Conservation (phyloP, 352 stramenopile genomes). For the Phytophthora lateralis region DNA sequence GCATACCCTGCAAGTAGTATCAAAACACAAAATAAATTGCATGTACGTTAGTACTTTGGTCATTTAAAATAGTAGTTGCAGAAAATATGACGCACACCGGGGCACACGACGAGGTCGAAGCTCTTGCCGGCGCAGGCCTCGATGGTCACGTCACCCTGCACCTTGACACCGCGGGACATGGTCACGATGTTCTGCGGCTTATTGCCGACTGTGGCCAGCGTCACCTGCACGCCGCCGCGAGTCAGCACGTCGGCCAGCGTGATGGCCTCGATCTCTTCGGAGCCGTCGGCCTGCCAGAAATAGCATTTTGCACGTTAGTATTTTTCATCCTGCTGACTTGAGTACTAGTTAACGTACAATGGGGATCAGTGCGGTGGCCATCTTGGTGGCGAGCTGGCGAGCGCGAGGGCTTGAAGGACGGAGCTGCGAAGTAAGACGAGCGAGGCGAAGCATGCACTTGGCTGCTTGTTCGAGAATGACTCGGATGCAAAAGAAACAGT, state of each 20-base stretch:
- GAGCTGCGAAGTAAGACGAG: conserved; percentile 9
- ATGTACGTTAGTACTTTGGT: conserved; percentile 1
- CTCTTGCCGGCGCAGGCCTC: conserved; percentile 55
- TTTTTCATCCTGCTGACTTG: not conserved
- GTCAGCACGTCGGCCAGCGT: conserved; percentile 76
- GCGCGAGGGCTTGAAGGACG: not conserved
- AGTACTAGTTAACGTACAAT: conserved; percentile 26
- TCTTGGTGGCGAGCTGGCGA: conserved; percentile 20
- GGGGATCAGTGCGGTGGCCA: conserved; percentile 43
- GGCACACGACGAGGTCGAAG: conserved; percentile 75
- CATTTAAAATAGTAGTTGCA: conserved; percentile 6
- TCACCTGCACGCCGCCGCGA: conserved; percentile 70
- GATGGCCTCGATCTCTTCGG: conserved; percentile 84
- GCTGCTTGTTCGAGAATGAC: conserved; percentile 7
- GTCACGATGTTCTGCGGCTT: conserved; percentile 70
- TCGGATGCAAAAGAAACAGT: conserved; percentile 11
- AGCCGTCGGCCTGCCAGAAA: conserved; percentile 63
- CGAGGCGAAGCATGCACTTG: conserved; percentile 17
- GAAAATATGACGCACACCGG: conserved; percentile 43
- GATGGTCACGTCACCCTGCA: conserved; percentile 74
- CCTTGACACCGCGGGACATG: conserved; percentile 74
- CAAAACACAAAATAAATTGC: conserved; percentile 2
- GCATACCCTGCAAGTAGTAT: conserved; percentile 50
- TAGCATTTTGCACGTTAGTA: conserved; percentile 8
- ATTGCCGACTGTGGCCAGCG: conserved; percentile 60